phyloP scores from a whole-genome alignment of 1,284 basidiomycete species.

The Phellopilus nigrolimitatus region DNA sequence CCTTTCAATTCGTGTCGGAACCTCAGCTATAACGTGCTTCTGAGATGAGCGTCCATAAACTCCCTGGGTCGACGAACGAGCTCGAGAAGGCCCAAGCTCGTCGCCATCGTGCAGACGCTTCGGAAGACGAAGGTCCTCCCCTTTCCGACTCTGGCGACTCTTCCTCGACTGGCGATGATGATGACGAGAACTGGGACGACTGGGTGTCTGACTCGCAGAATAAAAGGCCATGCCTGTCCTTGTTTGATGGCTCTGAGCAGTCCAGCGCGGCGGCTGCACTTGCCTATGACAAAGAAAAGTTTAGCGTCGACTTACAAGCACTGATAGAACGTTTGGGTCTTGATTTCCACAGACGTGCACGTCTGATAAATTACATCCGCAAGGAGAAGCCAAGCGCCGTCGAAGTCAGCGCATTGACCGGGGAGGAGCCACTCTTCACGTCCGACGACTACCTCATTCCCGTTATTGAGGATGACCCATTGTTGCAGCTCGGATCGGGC shows the following conservation, averaged over 20 bases:
- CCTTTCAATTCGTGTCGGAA: neutral
- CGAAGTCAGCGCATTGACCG: conserved; percentile 44
- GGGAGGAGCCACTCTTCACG: conserved; percentile 57
- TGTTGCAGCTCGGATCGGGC: conserved; percentile 66
- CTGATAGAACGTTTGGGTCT: conserved; percentile 51
- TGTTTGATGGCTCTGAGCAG: conserved; percentile 74
- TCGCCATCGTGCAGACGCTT: neutral
- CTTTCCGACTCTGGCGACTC: conserved; percentile 2
- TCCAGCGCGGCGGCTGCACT: conserved; percentile 59
- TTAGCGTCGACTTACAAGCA: conserved; percentile 61
- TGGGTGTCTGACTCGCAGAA: conserved; percentile 68
- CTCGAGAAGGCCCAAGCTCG: conserved; percentile 16
- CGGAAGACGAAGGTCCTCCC: conserved; percentile 5
- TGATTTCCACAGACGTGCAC: conserved; percentile 69
- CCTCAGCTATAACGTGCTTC: too few species aligned
- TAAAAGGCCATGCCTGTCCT: conserved; percentile 57
- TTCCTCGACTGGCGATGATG: conserved; percentile 36
- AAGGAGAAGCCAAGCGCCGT: conserved; percentile 55
- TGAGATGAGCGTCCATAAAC: conserved; percentile 15
- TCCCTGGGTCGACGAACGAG: conserved; percentile 14
- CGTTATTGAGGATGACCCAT: conserved; percentile 75
- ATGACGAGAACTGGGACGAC: conserved; percentile 74
- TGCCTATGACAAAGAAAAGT: conserved; percentile 55
- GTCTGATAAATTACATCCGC: conserved; percentile 84
- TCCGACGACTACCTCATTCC: conserved; percentile 80